Percentiles rank a stretch among this genome's conserved stretches.
Conservation (phyloP, 1,284 basidiomycete genomes). For the Hypsizygus ulmarius region DNA sequence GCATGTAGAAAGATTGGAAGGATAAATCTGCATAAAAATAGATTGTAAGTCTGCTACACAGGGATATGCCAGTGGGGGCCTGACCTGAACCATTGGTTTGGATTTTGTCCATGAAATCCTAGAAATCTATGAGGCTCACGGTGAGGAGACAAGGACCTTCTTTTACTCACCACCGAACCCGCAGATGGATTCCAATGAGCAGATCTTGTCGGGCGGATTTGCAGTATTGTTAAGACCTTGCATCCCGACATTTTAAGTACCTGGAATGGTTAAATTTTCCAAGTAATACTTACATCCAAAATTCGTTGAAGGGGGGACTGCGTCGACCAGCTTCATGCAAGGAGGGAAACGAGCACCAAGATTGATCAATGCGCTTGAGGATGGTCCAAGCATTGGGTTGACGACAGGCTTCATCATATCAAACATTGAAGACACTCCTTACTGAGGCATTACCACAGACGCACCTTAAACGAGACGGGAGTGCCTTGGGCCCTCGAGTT, state of each 20-base stretch:
- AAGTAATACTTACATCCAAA: conserved; percentile 57
- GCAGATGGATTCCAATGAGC: conserved; percentile 82
- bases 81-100: conserved; percentile 86
- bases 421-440: neutral
- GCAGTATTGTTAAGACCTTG: conserved; percentile 74
- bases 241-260: conserved; percentile 2
- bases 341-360: conserved; percentile 89
- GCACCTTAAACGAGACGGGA: conserved; percentile 77
- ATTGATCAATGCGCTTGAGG: conserved; percentile 80
- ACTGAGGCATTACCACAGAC: conserved; percentile 14
- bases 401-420: conserved; percentile 58
- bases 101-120: conserved; percentile 63
- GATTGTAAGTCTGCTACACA: neutral
- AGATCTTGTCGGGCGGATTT: conserved; percentile 67
- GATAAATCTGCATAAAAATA: conserved; percentile 59
- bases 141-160: neutral
- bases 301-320: conserved; percentile 55
- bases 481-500: conserved; percentile 74
- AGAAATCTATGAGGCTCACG: neutral
- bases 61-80: conserved; percentile 15
- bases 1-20: conserved; percentile 90
- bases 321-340: conserved; percentile 73
- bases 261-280: conserved; percentile 6
- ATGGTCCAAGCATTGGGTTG: conserved; percentile 93
- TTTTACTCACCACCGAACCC: conserved; percentile 66